Evolutionary conservation across 768 basidiomycete genomes (phyloP).

Genomic region (Mycena venus): DNA sequence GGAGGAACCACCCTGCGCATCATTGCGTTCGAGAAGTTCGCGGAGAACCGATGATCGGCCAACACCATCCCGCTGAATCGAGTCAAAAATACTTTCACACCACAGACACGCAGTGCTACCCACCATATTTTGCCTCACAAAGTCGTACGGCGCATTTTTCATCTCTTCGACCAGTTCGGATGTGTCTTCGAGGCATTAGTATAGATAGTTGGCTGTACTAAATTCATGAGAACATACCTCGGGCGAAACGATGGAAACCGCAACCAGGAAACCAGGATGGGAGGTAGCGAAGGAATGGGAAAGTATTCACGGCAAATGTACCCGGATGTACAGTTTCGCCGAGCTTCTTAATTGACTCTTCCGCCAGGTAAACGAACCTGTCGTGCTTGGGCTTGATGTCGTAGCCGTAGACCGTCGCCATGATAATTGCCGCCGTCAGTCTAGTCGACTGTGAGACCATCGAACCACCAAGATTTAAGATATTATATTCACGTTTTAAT

Average conservation of each 20-base stretch:
- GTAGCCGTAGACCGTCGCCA: constrained; percentile 40
- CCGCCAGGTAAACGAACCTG: constrained; percentile 37
- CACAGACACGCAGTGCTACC: not conserved
- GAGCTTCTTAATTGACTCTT: constrained; percentile 25
- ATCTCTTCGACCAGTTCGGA: not conserved
- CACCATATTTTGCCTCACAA: constrained; percentile 19
- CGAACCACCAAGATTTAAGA: not conserved
- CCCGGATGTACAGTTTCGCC: constrained; percentile 36
- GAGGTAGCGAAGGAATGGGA: constrained; percentile 49
- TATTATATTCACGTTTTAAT: not conserved
- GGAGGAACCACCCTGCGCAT: constrained; percentile 10
- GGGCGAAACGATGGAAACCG: not conserved
- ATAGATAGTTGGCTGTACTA: not conserved
- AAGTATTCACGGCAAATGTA: constrained; percentile 39
- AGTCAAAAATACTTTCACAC: not conserved
- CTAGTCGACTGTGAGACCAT: not conserved
- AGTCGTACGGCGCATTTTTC: constrained; percentile 19
- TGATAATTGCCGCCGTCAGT: not conserved
- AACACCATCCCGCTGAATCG: not conserved
- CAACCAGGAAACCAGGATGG: constrained; percentile 45
- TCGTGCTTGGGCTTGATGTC: constrained; percentile 41
- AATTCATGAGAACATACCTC: not conserved
- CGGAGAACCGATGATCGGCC: constrained; percentile 1
- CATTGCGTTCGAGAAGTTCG: not conserved
- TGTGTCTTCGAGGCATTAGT: not conserved